Evolutionary conservation across 2,329 filamentous ascomycete species (phyloP), one percentile per base, ranked within the genome.

Genomic region (Pseudofabraea citricarpa): DNA sequence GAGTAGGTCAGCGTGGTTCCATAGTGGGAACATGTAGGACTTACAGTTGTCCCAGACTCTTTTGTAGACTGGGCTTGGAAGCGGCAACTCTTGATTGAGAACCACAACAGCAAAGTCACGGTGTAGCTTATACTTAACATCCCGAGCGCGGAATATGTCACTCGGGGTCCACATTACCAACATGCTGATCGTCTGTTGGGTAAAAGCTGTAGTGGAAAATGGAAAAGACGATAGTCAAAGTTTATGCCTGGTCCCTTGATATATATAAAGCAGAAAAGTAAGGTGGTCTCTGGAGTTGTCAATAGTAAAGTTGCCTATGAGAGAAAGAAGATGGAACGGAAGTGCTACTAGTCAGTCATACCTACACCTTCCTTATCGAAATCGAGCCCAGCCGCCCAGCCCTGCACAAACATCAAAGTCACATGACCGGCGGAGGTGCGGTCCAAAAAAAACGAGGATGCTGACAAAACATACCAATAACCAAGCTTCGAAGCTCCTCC

Each of bases 71-170:
- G 53, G 43, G 64, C 61, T 38, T n/a, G 48, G 52, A 2, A 60
- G 51, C 6, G 71, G 66, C 45, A 85, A 73, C 21, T 78, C 77
- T 50, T 82, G 79, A 54, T 85, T 82, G 15, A 85, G 65, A 33
- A 83, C 66, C 35, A 85, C 56, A 32, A 85, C 63, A 5, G 72
- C 73, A 46, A 70, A 72, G 22, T 56, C 50, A 58, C 57, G 54
- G 23, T 56, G 58, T 9, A 36, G 12, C 18, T 32, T 41, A 9
- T 50, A 50, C 6, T 40, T 35, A 13, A 46, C 6, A 2, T 4
- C 27, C 16, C 16, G 13, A 5, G 27, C 40, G 13, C 52, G 53
- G 35, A 60, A 52, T 4, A 63, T 55, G 47, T 56, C 51, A n/a
- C n/a, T n/a, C n/a, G n/a, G n/a, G n/a, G n/a, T n/a, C n/a, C 24